phyloP scores from a whole-genome alignment of 192 early-diverging fungal genomes.

The Pecoramyces ruminantium region DNA sequence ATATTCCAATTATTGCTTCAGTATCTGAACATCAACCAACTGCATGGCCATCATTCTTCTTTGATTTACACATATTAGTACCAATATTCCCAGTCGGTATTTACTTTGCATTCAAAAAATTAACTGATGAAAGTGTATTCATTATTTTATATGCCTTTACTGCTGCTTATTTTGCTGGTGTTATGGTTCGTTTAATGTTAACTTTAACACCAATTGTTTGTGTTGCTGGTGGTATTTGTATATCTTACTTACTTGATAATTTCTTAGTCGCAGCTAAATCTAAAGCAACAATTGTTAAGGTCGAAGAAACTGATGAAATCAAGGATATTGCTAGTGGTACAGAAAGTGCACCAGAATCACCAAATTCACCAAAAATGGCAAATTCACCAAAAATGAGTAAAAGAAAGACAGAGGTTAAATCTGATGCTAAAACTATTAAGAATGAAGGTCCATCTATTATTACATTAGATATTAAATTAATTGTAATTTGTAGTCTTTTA shows the following conservation, averaged over 20 bases:
- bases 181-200: conserved; percentile 98
- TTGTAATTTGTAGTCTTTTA: conserved; percentile 45
- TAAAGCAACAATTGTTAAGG: conserved; percentile 2
- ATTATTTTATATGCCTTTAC: conserved; percentile 94
- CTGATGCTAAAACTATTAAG: conserved; percentile 1
- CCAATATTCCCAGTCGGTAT: conserved; percentile 92
- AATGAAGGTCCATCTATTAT: not conserved
- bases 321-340: not conserved
- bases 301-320: not conserved
- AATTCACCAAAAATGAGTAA: conserved; percentile 10
- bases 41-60: conserved; percentile 98
- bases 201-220: conserved; percentile 96
- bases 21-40: conserved; percentile 99
- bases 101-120: conserved; percentile 85
- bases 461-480: conserved; percentile 7
- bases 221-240: conserved; percentile 75
- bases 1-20: conserved; percentile 99
- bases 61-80: conserved; percentile 94
- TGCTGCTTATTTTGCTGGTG: conserved; percentile 97
- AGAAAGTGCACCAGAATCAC: not conserved
- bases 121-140: conserved; percentile 95
- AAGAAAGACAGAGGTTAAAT: conserved; percentile 1
- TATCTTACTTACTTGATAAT: conserved; percentile 72
- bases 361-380: not conserved
- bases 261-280: conserved; percentile 43